These are phyloP conservation scores for Hippophae rhamnoides DNA, from an alignment of 306 rosid genomes.

Conservation along the genomic window DNA sequence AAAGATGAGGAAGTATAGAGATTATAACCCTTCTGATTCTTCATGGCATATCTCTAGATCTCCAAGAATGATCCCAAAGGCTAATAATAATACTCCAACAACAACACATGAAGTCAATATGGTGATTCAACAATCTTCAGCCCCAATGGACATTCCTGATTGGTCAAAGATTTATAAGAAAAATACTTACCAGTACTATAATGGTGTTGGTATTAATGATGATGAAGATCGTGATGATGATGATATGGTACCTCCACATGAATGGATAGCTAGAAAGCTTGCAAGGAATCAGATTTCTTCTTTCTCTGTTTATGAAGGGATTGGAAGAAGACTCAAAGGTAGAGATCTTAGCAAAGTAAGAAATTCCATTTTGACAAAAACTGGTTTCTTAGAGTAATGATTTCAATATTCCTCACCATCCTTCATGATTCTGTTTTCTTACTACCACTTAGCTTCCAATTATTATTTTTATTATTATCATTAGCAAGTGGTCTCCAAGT, in stretches of 20 bases:
- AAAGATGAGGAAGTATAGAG: conserved; percentile 19
- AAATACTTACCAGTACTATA: conserved; percentile 19
- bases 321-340: conserved; percentile 86
- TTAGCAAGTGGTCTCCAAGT: no score
- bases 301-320: conserved; percentile 85
- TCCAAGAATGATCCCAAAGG: conserved; percentile 49
- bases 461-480: neutral
- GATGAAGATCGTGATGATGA: conserved; percentile 29
- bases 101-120: conserved; percentile 22
- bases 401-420: neutral
- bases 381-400: conserved; percentile 77
- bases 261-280: conserved; percentile 82
- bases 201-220: conserved; percentile 12
- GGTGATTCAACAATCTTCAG: conserved; percentile 44
- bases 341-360: conserved; percentile 95
- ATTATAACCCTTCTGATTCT: conserved; percentile 41
- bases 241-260: conserved; percentile 84
- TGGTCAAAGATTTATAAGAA: conserved; percentile 82
- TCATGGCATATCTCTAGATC: conserved; percentile 36
- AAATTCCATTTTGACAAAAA: conserved; percentile 66
- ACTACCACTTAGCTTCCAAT: neutral
- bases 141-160: conserved; percentile 69
- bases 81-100: conserved; percentile 12
- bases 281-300: conserved; percentile 87
- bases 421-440: neutral